Evolutionary conservation across 495 filamentous ascomycete species (phyloP).

Genomic region (Immersiella caudata): DNA sequence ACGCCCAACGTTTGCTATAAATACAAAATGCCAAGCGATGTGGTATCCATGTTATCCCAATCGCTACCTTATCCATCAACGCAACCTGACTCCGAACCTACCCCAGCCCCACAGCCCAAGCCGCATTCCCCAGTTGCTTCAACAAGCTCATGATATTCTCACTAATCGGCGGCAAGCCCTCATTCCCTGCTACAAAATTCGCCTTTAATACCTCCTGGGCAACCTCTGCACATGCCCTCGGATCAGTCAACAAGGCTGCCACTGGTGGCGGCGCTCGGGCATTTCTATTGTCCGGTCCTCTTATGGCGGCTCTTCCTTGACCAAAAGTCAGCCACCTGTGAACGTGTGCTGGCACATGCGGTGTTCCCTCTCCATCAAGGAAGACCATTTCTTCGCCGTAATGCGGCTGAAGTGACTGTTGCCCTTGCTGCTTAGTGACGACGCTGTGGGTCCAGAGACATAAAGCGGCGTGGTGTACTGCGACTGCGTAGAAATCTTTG

Average conservation of each 20-base stretch:
- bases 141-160: slow-evolving; percentile 61
- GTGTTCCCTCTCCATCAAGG: slow-evolving; percentile 52
- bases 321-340: slow-evolving; percentile 53
- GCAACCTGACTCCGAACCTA: slow-evolving; percentile 1
- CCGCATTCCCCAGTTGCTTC: slow-evolving; percentile 53
- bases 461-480: slow-evolving; percentile 61
- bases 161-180: slow-evolving; percentile 71
- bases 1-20: not conserved
- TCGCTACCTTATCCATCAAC: not conserved
- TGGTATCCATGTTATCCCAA: not conserved
- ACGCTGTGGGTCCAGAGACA: slow-evolving; percentile 65
- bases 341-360: slow-evolving; percentile 43
- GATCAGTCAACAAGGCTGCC: slow-evolving; percentile 46
- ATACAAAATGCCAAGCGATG: not conserved
- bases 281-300: slow-evolving; percentile 36
- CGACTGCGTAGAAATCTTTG: slow-evolving; percentile 62
- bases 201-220: slow-evolving; percentile 50
- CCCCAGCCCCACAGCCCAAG: slow-evolving; percentile 39
- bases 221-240: slow-evolving; percentile 50
- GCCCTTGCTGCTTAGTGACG: slow-evolving; percentile 33
- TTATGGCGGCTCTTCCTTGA: slow-evolving; percentile 49
- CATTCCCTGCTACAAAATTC: slow-evolving; percentile 64
- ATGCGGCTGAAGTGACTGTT: slow-evolving; percentile 6
- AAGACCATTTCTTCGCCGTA: slow-evolving; percentile 39
- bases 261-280: slow-evolving; percentile 4